Base-by-base conservation (phyloP, 2,329 filamentous ascomycete species). In the Colletotrichum sp. region DNA sequence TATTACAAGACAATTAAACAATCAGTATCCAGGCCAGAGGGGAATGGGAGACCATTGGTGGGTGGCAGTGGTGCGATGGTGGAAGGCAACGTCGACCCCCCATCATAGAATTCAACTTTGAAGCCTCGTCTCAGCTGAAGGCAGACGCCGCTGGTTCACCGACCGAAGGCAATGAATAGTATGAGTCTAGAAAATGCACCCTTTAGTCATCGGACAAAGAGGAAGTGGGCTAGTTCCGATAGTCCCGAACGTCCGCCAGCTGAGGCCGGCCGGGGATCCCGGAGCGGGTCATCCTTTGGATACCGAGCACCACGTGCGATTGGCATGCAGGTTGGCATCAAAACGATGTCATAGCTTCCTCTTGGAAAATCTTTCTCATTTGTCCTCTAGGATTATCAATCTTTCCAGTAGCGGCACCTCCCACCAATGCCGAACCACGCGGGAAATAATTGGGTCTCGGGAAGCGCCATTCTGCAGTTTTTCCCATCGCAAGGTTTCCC, bases 181-280 rank as follows among this genome's bases (percentile, higher is more conserved):
- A 16, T 18, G 52, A 65, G 36, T 62, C 24, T 34, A 13, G 34
- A 52, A 3, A n/a, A 44, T 69, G 28, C 18, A 7, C 21, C 15
- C 13, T 32, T 62, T 72, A 32, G 69, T 63, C 69, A 52, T 75
- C 69, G 36, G 55, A 28, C n/a, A 21, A 21, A n/a, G 34, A 26
- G 34, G 36, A 26, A 28, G 34, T 36, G 34, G 28, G 60, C 52
- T 13, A 52, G 52, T 62, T 62, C 68, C 68, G 62, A 39, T 52
- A n/a, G 21, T 66, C 28, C 36, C 67, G 72, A 75, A 36, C 60
- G 49, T 74, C 32, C 49, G 44, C 66, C 65, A 44, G 34, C 10
- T 44, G 71, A 59, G 6, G 24, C 28, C 62, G 72, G 60, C 62
- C 72, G 69, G 72, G 60, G 66, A 65, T 32, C 32, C 71, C 71